Evolutionary conservation across 116 monocot genomes (phyloP).

Genomic region (Zostera marina): DNA sequence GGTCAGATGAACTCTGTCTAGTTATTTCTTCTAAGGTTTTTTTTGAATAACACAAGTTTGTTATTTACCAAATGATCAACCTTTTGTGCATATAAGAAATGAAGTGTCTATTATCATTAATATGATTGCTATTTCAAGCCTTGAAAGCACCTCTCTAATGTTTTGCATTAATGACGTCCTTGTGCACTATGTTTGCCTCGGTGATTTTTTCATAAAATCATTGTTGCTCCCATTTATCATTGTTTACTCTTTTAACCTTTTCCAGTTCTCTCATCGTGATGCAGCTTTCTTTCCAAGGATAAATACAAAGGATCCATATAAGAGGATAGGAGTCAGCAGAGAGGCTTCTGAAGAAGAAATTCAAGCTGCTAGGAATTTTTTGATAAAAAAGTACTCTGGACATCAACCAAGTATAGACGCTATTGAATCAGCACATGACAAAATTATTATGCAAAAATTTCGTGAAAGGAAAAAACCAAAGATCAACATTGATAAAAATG

Average conservation of each 20-base stretch:
- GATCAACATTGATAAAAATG: slow-evolving; percentile 71
- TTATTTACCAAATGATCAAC: too few relatives aligned
- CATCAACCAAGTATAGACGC: slow-evolving; percentile 89
- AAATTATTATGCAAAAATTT: slow-evolving; percentile 84
- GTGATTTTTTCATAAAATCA: background rate
- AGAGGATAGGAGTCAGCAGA: slow-evolving; percentile 70
- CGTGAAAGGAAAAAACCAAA: slow-evolving; percentile 78
- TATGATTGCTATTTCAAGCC: too few relatives aligned
- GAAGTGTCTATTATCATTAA: too few relatives aligned
- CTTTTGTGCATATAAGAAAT: too few relatives aligned
- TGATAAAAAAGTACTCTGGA: slow-evolving; percentile 66
- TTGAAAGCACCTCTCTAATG: too few relatives aligned
- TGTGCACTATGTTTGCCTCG: too few relatives aligned
- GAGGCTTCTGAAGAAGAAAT: slow-evolving; percentile 99
- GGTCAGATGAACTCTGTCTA: too few relatives aligned
- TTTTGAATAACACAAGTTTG: too few relatives aligned
- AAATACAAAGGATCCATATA: slow-evolving; percentile 71
- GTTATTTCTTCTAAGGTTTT: too few relatives aligned
- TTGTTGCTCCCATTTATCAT: background rate
- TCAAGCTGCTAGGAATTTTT: slow-evolving; percentile 87
- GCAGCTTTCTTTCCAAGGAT: slow-evolving; percentile 65
- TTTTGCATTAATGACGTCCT: too few relatives aligned
- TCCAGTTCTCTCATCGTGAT: background rate
- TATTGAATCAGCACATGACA: slow-evolving; percentile 96
- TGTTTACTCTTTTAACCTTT: background rate